Percentiles rank a stretch among this genome's conserved stretches.
These are phyloP conservation scores for Solanum etuberosum DNA, from an alignment of 257 asterid species.

Conservation along the genomic window DNA sequence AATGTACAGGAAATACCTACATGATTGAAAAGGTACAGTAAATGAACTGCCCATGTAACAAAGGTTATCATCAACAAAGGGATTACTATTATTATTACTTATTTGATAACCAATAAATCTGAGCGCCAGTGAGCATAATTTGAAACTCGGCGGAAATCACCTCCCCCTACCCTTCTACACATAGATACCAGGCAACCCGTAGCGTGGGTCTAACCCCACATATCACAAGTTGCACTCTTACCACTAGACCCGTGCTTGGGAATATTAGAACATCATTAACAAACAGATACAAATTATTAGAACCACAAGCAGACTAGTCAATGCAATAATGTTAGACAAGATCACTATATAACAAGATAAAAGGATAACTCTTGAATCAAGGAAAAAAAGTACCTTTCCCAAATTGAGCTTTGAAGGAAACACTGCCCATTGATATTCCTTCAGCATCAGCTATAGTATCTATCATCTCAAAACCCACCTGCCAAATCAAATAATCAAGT, in stretches of 20 bases:
- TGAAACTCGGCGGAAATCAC: not conserved
- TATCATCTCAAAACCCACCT: slow-evolving; percentile 95
- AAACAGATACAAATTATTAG: not conserved
- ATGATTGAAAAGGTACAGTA: not conserved
- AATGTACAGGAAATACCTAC: not conserved
- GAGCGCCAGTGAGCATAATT: not conserved
- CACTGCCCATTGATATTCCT: slow-evolving; percentile 58
- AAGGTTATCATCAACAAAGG: not conserved
- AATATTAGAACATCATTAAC: not conserved
- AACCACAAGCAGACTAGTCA: not conserved
- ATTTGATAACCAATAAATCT: not conserved
- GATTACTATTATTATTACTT: not conserved
- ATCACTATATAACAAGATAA: not conserved
- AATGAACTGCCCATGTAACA: not conserved
- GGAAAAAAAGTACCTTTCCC: slow-evolving; percentile 53
- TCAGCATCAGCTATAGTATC: slow-evolving; percentile 84
- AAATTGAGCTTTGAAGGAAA: slow-evolving; percentile 72
- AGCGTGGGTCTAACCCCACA: not conserved
- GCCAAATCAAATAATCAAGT: not conserved
- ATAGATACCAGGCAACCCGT: not conserved
- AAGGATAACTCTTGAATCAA: not conserved
- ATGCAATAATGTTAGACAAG: not conserved
- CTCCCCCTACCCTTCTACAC: not conserved
- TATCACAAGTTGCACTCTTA: not conserved
- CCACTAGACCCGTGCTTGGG: not conserved